Evolutionary conservation across 164 flowering plant genomes (phyloP).

Genomic region (Taxillus chinensis): DNA sequence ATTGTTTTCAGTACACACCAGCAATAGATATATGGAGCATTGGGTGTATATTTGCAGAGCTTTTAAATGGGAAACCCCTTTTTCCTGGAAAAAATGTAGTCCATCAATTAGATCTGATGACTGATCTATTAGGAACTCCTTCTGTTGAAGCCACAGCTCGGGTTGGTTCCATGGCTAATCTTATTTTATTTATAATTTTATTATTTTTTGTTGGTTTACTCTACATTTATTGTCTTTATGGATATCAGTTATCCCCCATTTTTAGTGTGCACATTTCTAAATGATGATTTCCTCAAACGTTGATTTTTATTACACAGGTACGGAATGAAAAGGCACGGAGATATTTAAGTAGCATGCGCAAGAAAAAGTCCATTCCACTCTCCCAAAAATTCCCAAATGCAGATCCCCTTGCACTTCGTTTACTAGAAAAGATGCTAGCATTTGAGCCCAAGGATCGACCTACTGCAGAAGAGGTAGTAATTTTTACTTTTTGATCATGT

Average conservation of each 20-base stretch:
- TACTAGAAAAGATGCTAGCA: constrained; percentile 89
- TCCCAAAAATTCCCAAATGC: constrained; percentile 90
- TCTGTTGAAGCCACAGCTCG: constrained; percentile 81
- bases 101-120: constrained; percentile 92
- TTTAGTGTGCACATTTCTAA: not conserved
- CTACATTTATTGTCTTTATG: not conserved
- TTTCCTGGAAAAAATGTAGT: constrained; percentile 99
- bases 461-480: constrained; percentile 76
- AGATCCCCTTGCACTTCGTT: constrained; percentile 84
- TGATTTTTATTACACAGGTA: constrained; percentile 37
- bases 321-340: constrained; percentile 95
- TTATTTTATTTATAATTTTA: constrained; percentile 3
- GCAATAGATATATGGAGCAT: constrained; percentile 99
- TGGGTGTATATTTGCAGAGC: constrained; percentile 96
- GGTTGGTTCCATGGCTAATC: constrained; percentile 29
- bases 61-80: constrained; percentile 91
- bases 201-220: not conserved
- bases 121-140: constrained; percentile 91
- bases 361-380: constrained; percentile 75
- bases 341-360: constrained; percentile 90
- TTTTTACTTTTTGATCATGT: constrained; percentile 7
- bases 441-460: constrained; percentile 97
- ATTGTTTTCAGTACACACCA: constrained; percentile 76
- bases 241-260: too few relatives aligned
- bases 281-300: not conserved